Evolutionary conservation across 805 yeast species (phyloP).

Genomic region (Brettanomyces custersianus): DNA sequence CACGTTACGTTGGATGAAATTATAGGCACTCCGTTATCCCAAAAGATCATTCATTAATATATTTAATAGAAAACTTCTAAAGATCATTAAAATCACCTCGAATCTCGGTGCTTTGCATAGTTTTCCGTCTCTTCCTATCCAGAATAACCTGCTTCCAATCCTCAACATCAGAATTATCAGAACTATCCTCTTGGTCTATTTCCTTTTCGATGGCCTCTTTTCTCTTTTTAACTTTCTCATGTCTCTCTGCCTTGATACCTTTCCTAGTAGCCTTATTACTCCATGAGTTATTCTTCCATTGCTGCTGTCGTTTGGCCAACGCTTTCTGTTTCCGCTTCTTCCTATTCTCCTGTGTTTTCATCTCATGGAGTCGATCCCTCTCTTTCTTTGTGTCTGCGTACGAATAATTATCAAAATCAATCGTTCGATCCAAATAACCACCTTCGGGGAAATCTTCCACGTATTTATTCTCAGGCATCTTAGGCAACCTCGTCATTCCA

Average conservation of each 20-base stretch:
- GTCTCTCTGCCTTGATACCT: constrained; percentile 53
- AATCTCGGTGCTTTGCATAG: constrained; percentile 19
- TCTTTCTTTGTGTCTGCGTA: constrained; percentile 65
- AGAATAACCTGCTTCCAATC: constrained; percentile 88
- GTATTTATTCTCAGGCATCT: constrained; percentile 81
- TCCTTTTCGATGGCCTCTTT: constrained; percentile 59
- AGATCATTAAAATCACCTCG: constrained; percentile 58
- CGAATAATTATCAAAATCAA: constrained; percentile 60
- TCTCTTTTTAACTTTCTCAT: constrained; percentile 58
- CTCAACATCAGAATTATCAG: constrained; percentile 34
- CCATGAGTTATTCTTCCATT: constrained; percentile 65
- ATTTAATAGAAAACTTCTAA: constrained; percentile 13
- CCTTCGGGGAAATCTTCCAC: constrained; percentile 49
- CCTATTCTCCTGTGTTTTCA: constrained; percentile 36
- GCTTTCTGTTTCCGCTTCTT: constrained; percentile 30
- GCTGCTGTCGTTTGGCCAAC: constrained; percentile 33
- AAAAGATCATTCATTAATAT: too few species aligned
- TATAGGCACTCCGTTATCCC: too few species aligned
- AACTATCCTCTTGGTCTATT: constrained; percentile 30
- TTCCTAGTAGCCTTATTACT: constrained; percentile 58
- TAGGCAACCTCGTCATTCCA: constrained; percentile 77
- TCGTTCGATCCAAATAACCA: constrained; percentile 60
- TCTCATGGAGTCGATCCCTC: constrained; percentile 44
- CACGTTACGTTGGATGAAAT: constrained; percentile 30
- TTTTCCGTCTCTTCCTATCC: constrained; percentile 46